phyloP scores from a whole-genome alignment of 2,329 filamentous ascomycete genomes.

The Aspergillus sp. region DNA sequence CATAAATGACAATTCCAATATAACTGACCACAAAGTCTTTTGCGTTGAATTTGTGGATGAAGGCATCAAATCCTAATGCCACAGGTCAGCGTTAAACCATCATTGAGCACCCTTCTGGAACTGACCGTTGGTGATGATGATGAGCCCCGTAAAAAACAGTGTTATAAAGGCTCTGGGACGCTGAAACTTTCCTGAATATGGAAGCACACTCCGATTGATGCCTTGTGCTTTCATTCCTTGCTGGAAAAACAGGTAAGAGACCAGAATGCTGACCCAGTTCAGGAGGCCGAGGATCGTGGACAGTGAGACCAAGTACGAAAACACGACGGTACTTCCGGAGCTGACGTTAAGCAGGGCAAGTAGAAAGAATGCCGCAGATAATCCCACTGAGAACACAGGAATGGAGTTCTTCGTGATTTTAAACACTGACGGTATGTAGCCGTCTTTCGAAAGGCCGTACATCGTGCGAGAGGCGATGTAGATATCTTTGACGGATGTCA shows the following conservation, averaged over 20 bases:
- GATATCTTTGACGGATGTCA: not conserved
- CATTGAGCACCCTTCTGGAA: not conserved
- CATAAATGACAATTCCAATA: conserved; percentile 57
- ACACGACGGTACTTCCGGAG: conserved; percentile 54
- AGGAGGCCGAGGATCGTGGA: conserved; percentile 41
- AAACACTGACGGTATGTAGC: conserved; percentile 35
- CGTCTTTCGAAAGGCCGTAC: conserved; percentile 37
- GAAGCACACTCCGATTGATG: conserved; percentile 35
- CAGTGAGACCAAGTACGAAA: conserved; percentile 66
- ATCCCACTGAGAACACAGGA: conserved; percentile 54
- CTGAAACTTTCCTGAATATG: conserved; percentile 47
- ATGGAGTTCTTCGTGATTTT: conserved; percentile 47
- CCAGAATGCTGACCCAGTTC: conserved; percentile 59
- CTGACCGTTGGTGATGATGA: conserved; percentile 62
- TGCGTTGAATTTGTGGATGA: conserved; percentile 34
- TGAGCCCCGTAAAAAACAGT: conserved; percentile 53
- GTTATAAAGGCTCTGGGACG: conserved; percentile 59
- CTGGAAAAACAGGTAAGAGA: conserved; percentile 53
- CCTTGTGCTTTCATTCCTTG: conserved; percentile 42
- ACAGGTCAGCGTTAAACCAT: conserved; percentile 38
- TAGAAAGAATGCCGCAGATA: conserved; percentile 55
- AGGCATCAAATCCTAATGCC: conserved; percentile 11
- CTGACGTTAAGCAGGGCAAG: conserved; percentile 64
- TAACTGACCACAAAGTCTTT: conserved; percentile 62
- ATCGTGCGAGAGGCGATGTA: conserved; percentile 36